Base-by-base conservation (phyloP, 306 rosid species). In the Mimosa pudica region DNA sequence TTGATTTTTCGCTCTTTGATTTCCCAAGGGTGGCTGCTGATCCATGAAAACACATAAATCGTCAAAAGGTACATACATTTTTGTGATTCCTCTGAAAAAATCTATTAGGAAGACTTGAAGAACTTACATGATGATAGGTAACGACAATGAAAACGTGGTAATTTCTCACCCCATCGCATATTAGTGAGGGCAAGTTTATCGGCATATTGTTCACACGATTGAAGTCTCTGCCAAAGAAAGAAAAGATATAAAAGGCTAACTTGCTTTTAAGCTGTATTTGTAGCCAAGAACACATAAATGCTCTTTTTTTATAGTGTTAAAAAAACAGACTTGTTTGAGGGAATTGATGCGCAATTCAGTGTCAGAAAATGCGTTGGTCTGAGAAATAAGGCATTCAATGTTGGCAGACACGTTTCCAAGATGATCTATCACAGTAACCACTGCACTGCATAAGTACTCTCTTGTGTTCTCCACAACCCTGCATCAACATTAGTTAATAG, bases 391-490 rank as follows among this genome's bases (percentile, higher is more conserved):
- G 74, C 82, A 74, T 45, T 87, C 86, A 33, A 92, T 86, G 73
- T 85, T 91, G 24, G 90, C 82, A 4, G 98, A 92, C 70, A 92
- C 94, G 20, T 85, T 86, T 73, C 97, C 98, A 70, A 94, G 91
- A 89, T 94, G 98, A 82, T 92, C 98, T 77, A 94, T 90, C 18
- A 91, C 89, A n/a, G 94, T 88, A 4, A 92, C 91, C 86, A 91
- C 80, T 1, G 97, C 90, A 70, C 87, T 84, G 87, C 97, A 92
- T 60, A 91, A 18, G 58, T 95, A 95, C 77, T 90, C 96, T 82
- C 84, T 92, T 71, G 98, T 92, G 54, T 83, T 91, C 14, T 88
- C 97, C 82, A 92, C 51, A 69, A 85, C 96, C 20, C 98, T 95
- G 90, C 76, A 80, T 89, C 71, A 60, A 4, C 49, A 66, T 14